Evolutionary conservation across 805 yeast genomes (phyloP).

Genomic region (Pichia heedii): DNA sequence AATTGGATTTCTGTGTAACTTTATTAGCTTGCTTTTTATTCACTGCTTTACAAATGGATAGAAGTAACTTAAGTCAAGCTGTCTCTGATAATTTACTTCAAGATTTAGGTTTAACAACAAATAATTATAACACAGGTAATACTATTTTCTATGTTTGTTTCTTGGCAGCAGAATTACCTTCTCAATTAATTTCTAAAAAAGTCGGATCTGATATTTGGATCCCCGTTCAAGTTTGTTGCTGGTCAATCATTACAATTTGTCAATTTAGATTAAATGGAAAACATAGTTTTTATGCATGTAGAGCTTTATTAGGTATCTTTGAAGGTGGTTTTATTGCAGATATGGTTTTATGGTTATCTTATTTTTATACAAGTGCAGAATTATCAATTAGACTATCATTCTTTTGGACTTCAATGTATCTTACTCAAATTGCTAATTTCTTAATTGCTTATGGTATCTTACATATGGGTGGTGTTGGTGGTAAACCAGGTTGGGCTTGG

Average conservation of each 20-base stretch:
- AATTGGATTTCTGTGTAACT: slow-evolving; percentile 47
- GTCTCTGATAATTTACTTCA: slow-evolving; percentile 45
- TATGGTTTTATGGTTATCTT: slow-evolving; percentile 52
- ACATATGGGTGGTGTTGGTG: slow-evolving; percentile 35
- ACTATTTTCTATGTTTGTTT: slow-evolving; percentile 47
- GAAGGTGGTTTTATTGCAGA: slow-evolving; percentile 71
- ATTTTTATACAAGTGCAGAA: slow-evolving; percentile 54
- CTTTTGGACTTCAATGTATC: slow-evolving; percentile 50
- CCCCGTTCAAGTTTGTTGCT: slow-evolving; percentile 45
- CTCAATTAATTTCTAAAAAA: slow-evolving; percentile 55
- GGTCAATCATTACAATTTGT: slow-evolving; percentile 48
- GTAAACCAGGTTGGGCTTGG: slow-evolving; percentile 56
- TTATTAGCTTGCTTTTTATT: slow-evolving; percentile 54
- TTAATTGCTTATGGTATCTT: slow-evolving; percentile 43
- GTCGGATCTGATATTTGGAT: slow-evolving; percentile 58
- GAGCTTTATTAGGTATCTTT: slow-evolving; percentile 46
- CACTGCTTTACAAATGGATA: slow-evolving; percentile 47
- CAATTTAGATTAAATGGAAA: slow-evolving; percentile 38
- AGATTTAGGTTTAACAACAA: slow-evolving; percentile 45
- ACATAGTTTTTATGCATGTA: slow-evolving; percentile 36
- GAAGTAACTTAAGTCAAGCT: slow-evolving; percentile 47
- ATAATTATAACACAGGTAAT: slow-evolving; percentile 51
- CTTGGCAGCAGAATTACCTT: slow-evolving; percentile 51
- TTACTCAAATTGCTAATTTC: slow-evolving; percentile 37
- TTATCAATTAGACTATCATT: slow-evolving; percentile 48